Conservation (phyloP, 2,329 filamentous ascomycete species). For the Neofusicoccum sp. region DNA sequence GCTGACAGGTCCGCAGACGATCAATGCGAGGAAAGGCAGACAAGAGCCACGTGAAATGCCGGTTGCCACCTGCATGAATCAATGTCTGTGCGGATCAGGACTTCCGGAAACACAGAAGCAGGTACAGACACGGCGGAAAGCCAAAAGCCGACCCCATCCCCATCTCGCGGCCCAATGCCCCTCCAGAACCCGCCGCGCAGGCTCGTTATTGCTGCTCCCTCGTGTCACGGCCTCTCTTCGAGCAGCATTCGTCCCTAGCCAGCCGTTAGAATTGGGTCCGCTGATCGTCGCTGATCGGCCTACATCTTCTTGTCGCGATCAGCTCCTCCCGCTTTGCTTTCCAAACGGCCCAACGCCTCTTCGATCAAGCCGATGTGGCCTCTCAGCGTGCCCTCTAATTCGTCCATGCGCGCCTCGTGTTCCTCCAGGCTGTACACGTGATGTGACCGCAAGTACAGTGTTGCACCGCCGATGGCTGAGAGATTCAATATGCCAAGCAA, state of each 20-base stretch:
- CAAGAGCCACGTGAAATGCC: neutral
- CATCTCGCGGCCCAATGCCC: neutral
- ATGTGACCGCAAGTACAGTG: constrained; percentile 31
- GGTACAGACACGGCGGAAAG: neutral
- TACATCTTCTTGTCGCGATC: constrained; percentile 39
- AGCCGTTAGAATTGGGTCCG: neutral
- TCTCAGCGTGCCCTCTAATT: constrained; percentile 48
- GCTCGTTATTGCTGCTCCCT: neutral
- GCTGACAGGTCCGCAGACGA: neutral
- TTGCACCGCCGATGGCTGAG: constrained; percentile 24
- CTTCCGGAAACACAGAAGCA: neutral
- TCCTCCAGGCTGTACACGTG: constrained; percentile 47
- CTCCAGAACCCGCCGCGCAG: neutral
- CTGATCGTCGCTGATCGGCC: constrained; percentile 1
- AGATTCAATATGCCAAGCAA: constrained; percentile 23
- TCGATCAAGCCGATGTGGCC: constrained; percentile 50
- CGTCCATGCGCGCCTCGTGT: constrained; percentile 49
- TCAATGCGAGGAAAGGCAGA: neutral
- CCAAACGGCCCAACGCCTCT: constrained; percentile 45
- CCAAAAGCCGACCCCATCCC: neutral
- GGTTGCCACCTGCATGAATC: neutral
- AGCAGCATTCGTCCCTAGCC: neutral
- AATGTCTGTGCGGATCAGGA: neutral
- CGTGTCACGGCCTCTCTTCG: neutral
- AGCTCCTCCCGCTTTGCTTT: constrained; percentile 38